Conservation (phyloP, 352 stramenopile genomes). For the Hyaloperonospora arabidopsidis region DNA sequence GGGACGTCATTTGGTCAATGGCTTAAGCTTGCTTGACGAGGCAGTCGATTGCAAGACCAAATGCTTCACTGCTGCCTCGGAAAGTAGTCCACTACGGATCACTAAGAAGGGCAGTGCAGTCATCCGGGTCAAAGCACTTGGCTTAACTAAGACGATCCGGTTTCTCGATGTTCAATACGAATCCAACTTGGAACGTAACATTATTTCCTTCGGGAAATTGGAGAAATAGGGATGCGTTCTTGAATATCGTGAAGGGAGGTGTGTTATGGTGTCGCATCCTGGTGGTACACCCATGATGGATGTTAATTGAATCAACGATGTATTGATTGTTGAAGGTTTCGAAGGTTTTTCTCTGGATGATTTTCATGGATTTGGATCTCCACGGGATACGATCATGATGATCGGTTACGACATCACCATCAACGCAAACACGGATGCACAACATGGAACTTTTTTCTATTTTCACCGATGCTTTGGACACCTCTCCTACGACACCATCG, state of each 20-base stretch:
- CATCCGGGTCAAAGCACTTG: neutral
- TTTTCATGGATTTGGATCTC: neutral
- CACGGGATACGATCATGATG: neutral
- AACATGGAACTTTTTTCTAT: too few species aligned
- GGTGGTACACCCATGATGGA: neutral
- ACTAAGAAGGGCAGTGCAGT: neutral
- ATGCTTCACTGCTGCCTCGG: neutral
- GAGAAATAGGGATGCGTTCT: neutral
- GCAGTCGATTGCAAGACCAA: neutral
- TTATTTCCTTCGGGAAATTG: neutral
- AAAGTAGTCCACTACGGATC: neutral
- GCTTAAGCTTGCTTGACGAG: neutral
- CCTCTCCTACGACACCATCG: too few species aligned
- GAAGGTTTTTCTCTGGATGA: neutral
- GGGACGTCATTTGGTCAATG: neutral
- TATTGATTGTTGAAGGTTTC: neutral
- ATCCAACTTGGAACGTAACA: neutral
- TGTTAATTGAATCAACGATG: neutral
- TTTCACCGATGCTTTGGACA: too few species aligned
- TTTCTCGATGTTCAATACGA: neutral
- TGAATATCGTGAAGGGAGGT: too few species aligned
- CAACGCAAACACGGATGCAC: too few species aligned
- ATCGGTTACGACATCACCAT: too few species aligned
- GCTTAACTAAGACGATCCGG: neutral
- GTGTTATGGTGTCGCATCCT: too few species aligned